Conservation (phyloP, 2,329 filamentous ascomycete genomes). For the Fusarium sp. region DNA sequence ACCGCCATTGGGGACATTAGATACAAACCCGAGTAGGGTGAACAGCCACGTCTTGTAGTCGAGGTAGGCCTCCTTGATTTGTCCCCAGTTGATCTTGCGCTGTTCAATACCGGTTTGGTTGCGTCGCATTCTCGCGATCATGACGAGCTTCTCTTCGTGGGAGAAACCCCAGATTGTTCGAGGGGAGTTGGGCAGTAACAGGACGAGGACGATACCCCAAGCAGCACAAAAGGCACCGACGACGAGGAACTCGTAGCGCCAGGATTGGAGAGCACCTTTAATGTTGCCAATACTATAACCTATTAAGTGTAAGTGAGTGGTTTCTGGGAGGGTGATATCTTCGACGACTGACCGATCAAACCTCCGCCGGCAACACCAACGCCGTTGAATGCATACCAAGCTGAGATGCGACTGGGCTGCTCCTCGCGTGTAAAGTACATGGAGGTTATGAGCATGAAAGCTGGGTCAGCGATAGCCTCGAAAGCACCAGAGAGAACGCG, state of each 20-base stretch:
- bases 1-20: slow-evolving; percentile 69
- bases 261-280: slow-evolving; percentile 67
- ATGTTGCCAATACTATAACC: slow-evolving; percentile 73
- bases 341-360: slow-evolving; percentile 50
- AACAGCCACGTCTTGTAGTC: slow-evolving; percentile 73
- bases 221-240: slow-evolving; percentile 68
- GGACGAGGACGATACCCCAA: slow-evolving; percentile 70
- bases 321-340: neutral
- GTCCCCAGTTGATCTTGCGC: slow-evolving; percentile 65
- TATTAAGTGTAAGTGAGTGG: neutral
- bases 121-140: slow-evolving; percentile 65
- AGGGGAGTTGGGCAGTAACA: slow-evolving; percentile 70
- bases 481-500: slow-evolving; percentile 74
- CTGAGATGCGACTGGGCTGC: slow-evolving; percentile 70
- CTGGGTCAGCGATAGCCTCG: slow-evolving; percentile 64
- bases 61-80: slow-evolving; percentile 67
- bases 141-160: slow-evolving; percentile 65
- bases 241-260: slow-evolving; percentile 79
- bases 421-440: slow-evolving; percentile 75
- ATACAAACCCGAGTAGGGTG: slow-evolving; percentile 65
- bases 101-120: slow-evolving; percentile 73
- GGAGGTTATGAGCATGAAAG: slow-evolving; percentile 73
- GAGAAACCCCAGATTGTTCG: slow-evolving; percentile 66
- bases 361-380: slow-evolving; percentile 71
- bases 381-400: slow-evolving; percentile 72